Percentiles rank a stretch among this genome's conserved stretches.
phyloP scores from a whole-genome alignment of 768 basidiomycete species.

The Pholiota microspora region DNA sequence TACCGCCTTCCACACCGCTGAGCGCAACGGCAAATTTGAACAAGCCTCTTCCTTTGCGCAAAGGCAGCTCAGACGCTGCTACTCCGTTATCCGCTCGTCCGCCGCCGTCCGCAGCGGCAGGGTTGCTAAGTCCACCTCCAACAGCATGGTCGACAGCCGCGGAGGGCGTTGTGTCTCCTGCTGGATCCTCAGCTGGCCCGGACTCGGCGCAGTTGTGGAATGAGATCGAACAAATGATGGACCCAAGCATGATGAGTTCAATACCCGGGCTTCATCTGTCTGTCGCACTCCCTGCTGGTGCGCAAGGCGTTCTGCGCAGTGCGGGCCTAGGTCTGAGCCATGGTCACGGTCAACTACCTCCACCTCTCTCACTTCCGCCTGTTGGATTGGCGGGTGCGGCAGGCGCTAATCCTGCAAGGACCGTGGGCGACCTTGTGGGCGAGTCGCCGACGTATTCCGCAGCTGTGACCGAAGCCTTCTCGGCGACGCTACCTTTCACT shows the following conservation, averaged over 20 bases:
- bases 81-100: not conserved
- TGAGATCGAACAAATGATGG: constrained; percentile 28
- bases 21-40: constrained; percentile 2
- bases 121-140: constrained; percentile 13
- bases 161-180: constrained; percentile 13
- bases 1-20: not conserved
- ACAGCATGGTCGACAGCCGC: constrained; percentile 8
- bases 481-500: constrained; percentile 24
- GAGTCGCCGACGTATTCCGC: constrained; percentile 25
- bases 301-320: constrained; percentile 21
- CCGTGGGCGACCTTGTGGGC: constrained; percentile 25
- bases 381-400: not conserved
- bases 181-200: constrained; percentile 20
- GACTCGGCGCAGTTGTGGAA: constrained; percentile 25
- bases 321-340: constrained; percentile 15
- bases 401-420: constrained; percentile 5
- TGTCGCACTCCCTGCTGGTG: constrained; percentile 20
- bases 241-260: constrained; percentile 21
- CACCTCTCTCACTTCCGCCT: constrained; percentile 5
- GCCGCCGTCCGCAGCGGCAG: constrained; percentile 5
- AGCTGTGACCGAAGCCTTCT: constrained; percentile 21
- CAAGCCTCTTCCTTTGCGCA: constrained; percentile 9
- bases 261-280: constrained; percentile 24
- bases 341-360: constrained; percentile 3
- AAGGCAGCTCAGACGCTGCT: not conserved